Conservation (phyloP, 1,284 basidiomycete genomes). For the Sporisorium iseilematis-ciliati region DNA sequence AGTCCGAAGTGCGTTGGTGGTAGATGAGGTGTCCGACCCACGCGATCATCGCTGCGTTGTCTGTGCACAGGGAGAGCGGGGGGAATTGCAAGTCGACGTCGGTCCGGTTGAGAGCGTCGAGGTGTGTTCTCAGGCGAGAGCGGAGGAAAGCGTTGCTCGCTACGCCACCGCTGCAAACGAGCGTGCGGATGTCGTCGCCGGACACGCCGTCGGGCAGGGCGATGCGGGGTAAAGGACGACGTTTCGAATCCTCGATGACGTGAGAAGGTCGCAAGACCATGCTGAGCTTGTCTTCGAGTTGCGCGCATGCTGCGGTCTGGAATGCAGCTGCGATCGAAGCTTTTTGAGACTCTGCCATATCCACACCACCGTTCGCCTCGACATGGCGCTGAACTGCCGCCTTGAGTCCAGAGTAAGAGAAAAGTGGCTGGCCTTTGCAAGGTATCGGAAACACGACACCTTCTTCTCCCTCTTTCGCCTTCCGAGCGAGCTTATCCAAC, state of each 20-base stretch:
- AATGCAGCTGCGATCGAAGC: slow-evolving; percentile 52
- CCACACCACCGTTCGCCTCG: slow-evolving; percentile 6
- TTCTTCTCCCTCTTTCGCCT: background rate
- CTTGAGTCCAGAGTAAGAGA: slow-evolving; percentile 66
- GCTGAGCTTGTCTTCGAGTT: slow-evolving; percentile 62
- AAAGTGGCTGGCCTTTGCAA: slow-evolving; percentile 47
- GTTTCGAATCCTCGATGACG: slow-evolving; percentile 6
- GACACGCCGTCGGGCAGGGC: slow-evolving; percentile 4
- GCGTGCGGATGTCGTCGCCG: slow-evolving; percentile 32
- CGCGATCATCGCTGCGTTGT: slow-evolving; percentile 69
- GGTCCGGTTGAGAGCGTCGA: slow-evolving; percentile 31
- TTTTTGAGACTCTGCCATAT: slow-evolving; percentile 4
- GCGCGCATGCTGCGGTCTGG: slow-evolving; percentile 61
- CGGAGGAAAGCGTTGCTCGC: slow-evolving; percentile 62
- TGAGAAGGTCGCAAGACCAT: slow-evolving; percentile 32
- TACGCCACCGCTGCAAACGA: slow-evolving; percentile 67
- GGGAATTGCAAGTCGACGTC: slow-evolving; percentile 61
- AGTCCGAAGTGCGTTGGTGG: slow-evolving; percentile 46
- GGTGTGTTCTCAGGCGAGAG: slow-evolving; percentile 27
- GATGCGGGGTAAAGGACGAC: slow-evolving; percentile 26
- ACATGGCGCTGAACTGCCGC: slow-evolving; percentile 48
- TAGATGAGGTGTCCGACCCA: slow-evolving; percentile 60
- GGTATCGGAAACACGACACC: slow-evolving; percentile 43
- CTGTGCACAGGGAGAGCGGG: slow-evolving; percentile 62
- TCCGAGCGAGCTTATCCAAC: slow-evolving; percentile 43